Evolutionary conservation across 2,329 filamentous ascomycete species (phyloP), one percentile per base, ranked within the genome.

Genomic region (Sporothrix phasma): DNA sequence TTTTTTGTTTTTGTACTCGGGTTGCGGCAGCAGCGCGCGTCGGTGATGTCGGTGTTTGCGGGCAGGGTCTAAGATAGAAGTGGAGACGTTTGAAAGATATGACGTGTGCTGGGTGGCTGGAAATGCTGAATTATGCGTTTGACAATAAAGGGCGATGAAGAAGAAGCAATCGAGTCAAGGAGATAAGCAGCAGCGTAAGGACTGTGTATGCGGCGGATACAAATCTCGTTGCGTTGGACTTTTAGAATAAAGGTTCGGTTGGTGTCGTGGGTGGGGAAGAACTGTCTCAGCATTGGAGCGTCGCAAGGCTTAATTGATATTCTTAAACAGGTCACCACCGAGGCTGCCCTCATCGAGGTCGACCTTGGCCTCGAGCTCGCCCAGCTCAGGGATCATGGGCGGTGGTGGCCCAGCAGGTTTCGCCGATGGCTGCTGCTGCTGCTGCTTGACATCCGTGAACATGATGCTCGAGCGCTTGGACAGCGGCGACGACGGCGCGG

Each of bases 311-410:
- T 51, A 46, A 41, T 59, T 83, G 72, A 86, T 85, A 67, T 81
- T 77, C 71, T 84, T 84, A 73, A 86, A 85, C 39, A 86, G 74
- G 66, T 85, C 81, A 65, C 74, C 73, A 60, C 81, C 81, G 37
- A 82, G 73, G 63, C 74, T 75, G 49, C 75, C 76, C 47, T 82
- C 76, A 56, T 73, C 70, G 26, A 76, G 73, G 56, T 79, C 78
- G 58, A 80, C 69, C 70, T 78, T 79, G 64, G 79, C 77, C 69
- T 83, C 77, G 63, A 84, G 75, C 58, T 80, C 77, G 69, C 74
- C 77, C 59, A 85, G 75, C 70, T 85, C 83, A 22, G 83, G 83
- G 60, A 86, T 85, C 81, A 81, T 84, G 26, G 83, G 83, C 43
- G 83, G 81, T 64, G 83, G 83, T 8, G 49, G 46, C 15, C 34